Evolutionary conservation across 768 basidiomycete genomes (phyloP).

Genomic region (Melanogaster broomeanus): DNA sequence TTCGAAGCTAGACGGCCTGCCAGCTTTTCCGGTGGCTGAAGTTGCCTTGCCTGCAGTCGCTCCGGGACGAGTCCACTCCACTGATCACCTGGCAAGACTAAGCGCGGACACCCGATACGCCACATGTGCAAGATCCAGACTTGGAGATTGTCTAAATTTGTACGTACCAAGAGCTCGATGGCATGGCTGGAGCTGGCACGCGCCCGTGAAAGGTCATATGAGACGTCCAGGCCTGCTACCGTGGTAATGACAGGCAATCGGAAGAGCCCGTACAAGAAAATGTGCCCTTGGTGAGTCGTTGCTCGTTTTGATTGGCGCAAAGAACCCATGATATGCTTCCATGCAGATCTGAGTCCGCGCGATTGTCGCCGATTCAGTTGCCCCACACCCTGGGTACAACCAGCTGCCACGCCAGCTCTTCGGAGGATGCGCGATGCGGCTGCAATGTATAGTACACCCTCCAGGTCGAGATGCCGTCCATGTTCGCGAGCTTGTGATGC

Average conservation of each 20-base stretch:
- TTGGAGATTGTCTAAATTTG: conserved; percentile 18
- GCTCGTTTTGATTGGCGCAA: conserved; percentile 21
- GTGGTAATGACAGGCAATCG: conserved; percentile 31
- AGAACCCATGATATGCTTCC: conserved; percentile 18
- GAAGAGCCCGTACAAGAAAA: conserved; percentile 9
- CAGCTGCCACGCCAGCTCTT: no score
- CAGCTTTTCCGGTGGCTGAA: neutral
- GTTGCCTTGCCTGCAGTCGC: neutral
- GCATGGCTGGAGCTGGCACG: neutral
- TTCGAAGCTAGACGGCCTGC: conserved; percentile 7
- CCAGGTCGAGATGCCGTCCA: no score
- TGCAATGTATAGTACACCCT: neutral
- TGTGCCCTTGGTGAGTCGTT: neutral
- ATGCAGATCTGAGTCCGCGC: conserved; percentile 28
- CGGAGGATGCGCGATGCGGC: no score
- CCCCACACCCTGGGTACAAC: conserved; percentile 26
- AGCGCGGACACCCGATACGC: conserved; percentile 14
- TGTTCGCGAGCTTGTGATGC: neutral
- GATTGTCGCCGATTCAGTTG: conserved; percentile 22
- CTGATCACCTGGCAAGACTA: neutral
- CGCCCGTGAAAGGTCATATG: conserved; percentile 24
- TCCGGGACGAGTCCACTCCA: neutral
- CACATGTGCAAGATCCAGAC: conserved; percentile 11
- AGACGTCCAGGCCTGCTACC: conserved; percentile 7
- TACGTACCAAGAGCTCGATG: neutral